Evolutionary conservation across 2,329 filamentous ascomycete species (phyloP).

Genomic region (Myriangium duriaei): DNA sequence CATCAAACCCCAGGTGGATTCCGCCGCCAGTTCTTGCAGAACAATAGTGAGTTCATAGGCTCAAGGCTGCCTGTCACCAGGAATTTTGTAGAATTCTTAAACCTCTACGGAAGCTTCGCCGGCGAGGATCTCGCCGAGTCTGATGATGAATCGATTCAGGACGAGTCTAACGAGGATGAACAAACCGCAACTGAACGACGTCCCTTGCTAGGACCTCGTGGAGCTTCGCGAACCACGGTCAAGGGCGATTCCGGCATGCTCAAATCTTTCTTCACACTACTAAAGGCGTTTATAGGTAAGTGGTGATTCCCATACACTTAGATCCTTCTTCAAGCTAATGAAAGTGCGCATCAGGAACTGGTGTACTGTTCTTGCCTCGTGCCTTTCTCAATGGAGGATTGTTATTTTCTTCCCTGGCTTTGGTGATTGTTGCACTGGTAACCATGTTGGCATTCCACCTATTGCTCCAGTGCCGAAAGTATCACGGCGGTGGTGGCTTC

Average conservation of each 20-base stretch:
- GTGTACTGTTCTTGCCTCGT: constrained; percentile 72
- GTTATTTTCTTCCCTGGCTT: constrained; percentile 57
- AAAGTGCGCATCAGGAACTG: constrained; percentile 73
- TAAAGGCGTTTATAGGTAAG: constrained; percentile 72
- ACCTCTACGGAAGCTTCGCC: constrained; percentile 64
- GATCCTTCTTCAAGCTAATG: constrained; percentile 65
- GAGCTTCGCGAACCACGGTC: constrained; percentile 26
- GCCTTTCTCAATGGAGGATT: constrained; percentile 69
- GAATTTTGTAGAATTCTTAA: constrained; percentile 64
- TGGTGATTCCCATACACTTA: constrained; percentile 54
- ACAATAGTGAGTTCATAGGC: constrained; percentile 26
- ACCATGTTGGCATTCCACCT: constrained; percentile 62
- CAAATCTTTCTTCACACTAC: constrained; percentile 65
- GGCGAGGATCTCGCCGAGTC: constrained; percentile 54
- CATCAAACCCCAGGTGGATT: constrained; percentile 41
- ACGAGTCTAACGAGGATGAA: constrained; percentile 43
- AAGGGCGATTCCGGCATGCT: constrained; percentile 53
- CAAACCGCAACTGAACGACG: constrained; percentile 45
- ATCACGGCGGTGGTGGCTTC: constrained; percentile 57
- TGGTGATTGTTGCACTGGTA: constrained; percentile 52
- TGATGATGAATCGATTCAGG: constrained; percentile 47
- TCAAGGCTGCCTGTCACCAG: constrained; percentile 46
- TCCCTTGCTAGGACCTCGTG: constrained; percentile 45
- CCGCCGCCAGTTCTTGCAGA: constrained; percentile 39
- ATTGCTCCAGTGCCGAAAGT: constrained; percentile 52